phyloP scores from a whole-genome alignment of 306 rosid genomes.

The Astragalus glycyphyllos region DNA sequence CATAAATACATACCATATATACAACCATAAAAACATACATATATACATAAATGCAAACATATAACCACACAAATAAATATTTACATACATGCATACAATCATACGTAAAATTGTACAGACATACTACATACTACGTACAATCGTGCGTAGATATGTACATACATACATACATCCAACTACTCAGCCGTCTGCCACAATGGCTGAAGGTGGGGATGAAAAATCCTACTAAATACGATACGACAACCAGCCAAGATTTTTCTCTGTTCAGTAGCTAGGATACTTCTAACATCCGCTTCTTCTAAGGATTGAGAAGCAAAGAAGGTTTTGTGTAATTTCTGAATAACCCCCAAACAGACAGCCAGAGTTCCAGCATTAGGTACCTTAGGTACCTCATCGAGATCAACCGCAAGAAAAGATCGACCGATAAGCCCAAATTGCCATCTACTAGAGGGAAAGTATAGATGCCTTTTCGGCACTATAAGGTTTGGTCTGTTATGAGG shows the following conservation, averaged over 20 bases:
- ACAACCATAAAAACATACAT: too few species aligned
- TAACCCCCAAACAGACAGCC: slow-evolving; percentile 93
- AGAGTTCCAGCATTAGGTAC: slow-evolving; percentile 90
- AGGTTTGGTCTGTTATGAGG: slow-evolving; percentile 97
- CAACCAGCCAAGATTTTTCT: slow-evolving; percentile 86
- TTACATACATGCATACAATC: too few species aligned
- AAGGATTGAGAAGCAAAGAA: slow-evolving; percentile 76
- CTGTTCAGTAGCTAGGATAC: slow-evolving; percentile 86
- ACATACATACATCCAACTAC: too few species aligned
- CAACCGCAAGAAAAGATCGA: slow-evolving; percentile 95
- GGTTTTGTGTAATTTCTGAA: slow-evolving; percentile 80
- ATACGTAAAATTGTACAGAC: too few species aligned
- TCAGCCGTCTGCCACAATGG: slow-evolving; percentile 98
- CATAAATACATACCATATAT: too few species aligned
- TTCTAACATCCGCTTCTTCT: slow-evolving; percentile 94
- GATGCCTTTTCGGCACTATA: slow-evolving; percentile 96
- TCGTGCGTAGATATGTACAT: too few species aligned
- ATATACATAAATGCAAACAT: too few species aligned
- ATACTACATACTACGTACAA: too few species aligned
- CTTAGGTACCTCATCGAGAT: slow-evolving; percentile 92
- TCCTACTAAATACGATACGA: slow-evolving; percentile 92
- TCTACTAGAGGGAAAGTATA: slow-evolving; percentile 93
- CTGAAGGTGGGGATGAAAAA: slow-evolving; percentile 93
- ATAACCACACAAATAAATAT: too few species aligned
- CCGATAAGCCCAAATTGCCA: slow-evolving; percentile 97